Evolutionary conservation across 1,284 basidiomycete genomes (phyloP), one percentile per base, ranked within the genome.

Genomic region (Cryptococcus sp.): DNA sequence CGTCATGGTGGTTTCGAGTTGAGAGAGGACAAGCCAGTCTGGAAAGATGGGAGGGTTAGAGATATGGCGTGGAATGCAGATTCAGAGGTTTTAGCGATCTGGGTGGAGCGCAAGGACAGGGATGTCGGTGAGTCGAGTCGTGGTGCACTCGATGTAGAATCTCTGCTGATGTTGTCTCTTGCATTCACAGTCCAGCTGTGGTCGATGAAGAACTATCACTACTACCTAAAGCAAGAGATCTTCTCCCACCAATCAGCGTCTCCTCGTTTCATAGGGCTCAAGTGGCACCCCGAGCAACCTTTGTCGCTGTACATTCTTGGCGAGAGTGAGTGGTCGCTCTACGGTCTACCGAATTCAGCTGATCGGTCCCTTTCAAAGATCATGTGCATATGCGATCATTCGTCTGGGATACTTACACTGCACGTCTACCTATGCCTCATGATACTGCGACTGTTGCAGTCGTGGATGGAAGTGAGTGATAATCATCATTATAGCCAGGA

Each of bases 191-290:
- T 99, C 20, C 96, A 99, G 78, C 80, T 99, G 2, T 99, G 93
- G 93, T 90, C 92, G 0, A 92, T 84, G 23, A 88, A 89, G 49
- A 99, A 99, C 76, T 99, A 96, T 76, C 89, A 97, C 75, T 97
- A 94, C 90, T 93, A 95, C 77, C 83, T 98, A 57, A 96, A 96
- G 77, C 90, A 93, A 72, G 91, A 94, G 70, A 80, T 95, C 48
- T 68, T 77, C 16, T 84, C 87, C 0, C 65, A 66, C 39, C 43
- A 57, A 5, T 81, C 83, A 0, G 59, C 70, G 3, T 52, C 65
- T 5, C 67, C 59, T n/a, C 83, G 84, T 39, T 90, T 92, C 69
- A 87, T 84, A 0, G 85, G 83, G 0, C 80, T 93, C 17, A 66
- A 70, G 23, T 97, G 95, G 95, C 93, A 99, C 73, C 88, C 92